phyloP scores from a whole-genome alignment of 2,329 filamentous ascomycete genomes.

The Cladorrhinum sp. region DNA sequence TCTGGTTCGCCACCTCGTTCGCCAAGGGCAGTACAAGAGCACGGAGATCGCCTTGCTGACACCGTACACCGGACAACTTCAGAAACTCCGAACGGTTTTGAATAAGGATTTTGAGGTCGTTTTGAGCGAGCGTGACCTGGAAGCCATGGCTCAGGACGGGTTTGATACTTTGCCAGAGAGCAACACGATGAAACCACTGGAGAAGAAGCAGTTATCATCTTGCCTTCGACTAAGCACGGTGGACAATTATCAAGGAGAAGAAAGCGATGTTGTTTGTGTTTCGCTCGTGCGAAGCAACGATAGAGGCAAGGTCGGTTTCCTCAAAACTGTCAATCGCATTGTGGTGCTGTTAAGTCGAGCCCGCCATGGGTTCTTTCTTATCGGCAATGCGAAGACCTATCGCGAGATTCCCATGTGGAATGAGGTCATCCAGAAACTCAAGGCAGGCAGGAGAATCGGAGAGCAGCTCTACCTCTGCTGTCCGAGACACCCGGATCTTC shows the following conservation, averaged over 20 bases:
- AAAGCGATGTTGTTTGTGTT: constrained; percentile 67
- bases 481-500: constrained; percentile 54
- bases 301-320: constrained; percentile 58
- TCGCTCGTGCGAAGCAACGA: constrained; percentile 69
- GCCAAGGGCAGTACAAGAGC: constrained; percentile 58
- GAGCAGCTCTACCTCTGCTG: constrained; percentile 53
- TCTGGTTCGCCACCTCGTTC: constrained; percentile 62
- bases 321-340: constrained; percentile 64
- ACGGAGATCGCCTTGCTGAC: constrained; percentile 70
- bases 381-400: constrained; percentile 61
- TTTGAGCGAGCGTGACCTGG: constrained; percentile 60
- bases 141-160: constrained; percentile 46
- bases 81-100: constrained; percentile 47
- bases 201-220: constrained; percentile 48
- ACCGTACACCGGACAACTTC: constrained; percentile 58
- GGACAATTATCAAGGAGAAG: constrained; percentile 77
- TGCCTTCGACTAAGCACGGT: constrained; percentile 64
- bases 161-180: constrained; percentile 24
- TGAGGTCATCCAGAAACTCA: constrained; percentile 53
- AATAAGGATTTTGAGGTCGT: constrained; percentile 55
- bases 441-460: constrained; percentile 46
- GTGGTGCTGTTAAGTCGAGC: constrained; percentile 68
- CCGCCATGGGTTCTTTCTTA: constrained; percentile 67
- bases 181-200: not conserved
- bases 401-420: constrained; percentile 60